Base-by-base conservation (phyloP, 257 asterid species). In the Pogostemon cablin region DNA sequence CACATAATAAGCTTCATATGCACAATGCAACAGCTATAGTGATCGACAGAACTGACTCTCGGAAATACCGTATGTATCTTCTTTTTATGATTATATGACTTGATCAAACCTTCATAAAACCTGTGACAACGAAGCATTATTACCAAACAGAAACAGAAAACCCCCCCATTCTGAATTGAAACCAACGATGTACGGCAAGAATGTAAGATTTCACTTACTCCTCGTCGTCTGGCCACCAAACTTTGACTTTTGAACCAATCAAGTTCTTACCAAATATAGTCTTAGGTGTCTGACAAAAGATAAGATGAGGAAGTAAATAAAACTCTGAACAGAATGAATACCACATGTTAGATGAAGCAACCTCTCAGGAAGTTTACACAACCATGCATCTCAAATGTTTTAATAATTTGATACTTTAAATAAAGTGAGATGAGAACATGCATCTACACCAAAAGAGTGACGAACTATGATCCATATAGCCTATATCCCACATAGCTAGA, bases 171-270 rank as follows among this genome's bases (percentile, higher is more conserved):
- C 35, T 41, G 67, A 3, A 41, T 41, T 6, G 7, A 52, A 54
- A 54, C 60, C 60, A 54, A 60, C 38, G 42, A 41, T 41, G 49
- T 61, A 61, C 67, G 41, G 10, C 25, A 10, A 3, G 67, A 61
- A 40, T 40, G 50, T 40, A 40, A n/a, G 37, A 43, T 9, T 40
- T 15, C 52, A 41, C 67, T 62, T 41, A 62, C 67, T 17, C 34
- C 20, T 40, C 52, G 42, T 62, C 67, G 8, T 62, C 67, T 41
- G 67, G 67, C 67, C 67, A 62, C 52, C 46, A 62, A 41, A 62
- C 67, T 62, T 62, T 62, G 20, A 62, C 67, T 41, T 8, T 62
- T 8, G 67, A 62, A 41, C 67, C 67, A 17, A 62, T 7, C 52
- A 62, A 62, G 52, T 62, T 62, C 52, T 62, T 62, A 40, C 67